Percentiles rank a stretch among this genome's conserved stretches.
Conservation (phyloP, 495 filamentous ascomycete genomes). For the Usnea hakonensis region DNA sequence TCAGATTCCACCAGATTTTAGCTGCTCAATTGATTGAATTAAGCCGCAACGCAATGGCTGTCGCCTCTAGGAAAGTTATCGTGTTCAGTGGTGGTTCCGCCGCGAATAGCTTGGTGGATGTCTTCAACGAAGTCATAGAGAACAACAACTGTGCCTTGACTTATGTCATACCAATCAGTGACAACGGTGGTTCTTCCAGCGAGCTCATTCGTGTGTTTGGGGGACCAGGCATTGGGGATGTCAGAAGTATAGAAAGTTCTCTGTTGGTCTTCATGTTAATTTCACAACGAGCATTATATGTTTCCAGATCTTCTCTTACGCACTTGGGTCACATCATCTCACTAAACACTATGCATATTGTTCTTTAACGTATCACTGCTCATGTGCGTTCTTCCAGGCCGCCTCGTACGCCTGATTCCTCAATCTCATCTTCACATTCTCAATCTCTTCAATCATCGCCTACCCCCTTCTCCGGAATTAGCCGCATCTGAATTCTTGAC, state of each 20-base stretch:
- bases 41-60: conserved; percentile 4
- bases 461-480: conserved; percentile 39
- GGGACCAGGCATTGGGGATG: conserved; percentile 86
- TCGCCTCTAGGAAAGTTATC: conserved; percentile 50
- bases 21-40: neutral
- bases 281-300: neutral
- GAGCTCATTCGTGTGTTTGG: conserved; percentile 91
- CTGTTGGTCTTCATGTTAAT: neutral
- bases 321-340: neutral
- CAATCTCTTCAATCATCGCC: conserved; percentile 75
- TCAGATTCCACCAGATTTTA: neutral
- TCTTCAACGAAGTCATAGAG: conserved; percentile 68
- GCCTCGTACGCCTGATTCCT: conserved; percentile 86
- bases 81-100: conserved; percentile 87
- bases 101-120: conserved; percentile 88
- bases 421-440: conserved; percentile 62
- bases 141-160: conserved; percentile 62
- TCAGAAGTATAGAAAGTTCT: conserved; percentile 54
- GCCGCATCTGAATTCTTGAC: conserved; percentile 68
- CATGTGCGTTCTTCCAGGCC: conserved; percentile 41
- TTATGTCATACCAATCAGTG: conserved; percentile 88
- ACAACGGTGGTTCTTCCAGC: conserved; percentile 88
- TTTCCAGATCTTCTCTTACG: neutral
- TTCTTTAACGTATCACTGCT: neutral
- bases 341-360: neutral